Conservation (phyloP, 441 rosid species). For the Populus hybrid region DNA sequence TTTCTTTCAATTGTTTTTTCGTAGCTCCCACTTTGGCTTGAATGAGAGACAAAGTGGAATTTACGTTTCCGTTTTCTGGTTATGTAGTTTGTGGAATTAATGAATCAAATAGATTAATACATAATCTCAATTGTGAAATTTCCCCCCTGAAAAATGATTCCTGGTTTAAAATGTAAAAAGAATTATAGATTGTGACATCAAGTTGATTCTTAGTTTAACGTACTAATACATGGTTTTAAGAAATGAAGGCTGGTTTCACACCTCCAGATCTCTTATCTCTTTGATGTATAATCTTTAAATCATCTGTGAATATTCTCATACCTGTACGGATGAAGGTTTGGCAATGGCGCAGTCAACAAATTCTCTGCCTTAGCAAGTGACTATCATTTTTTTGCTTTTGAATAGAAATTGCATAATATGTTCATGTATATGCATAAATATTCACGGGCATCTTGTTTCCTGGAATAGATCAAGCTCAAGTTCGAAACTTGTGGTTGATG, state of each 20-base stretch:
- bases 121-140: neutral
- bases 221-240: neutral
- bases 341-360: no score
- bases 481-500: neutral
- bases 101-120: neutral
- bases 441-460: neutral
- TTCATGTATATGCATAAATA: neutral
- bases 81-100: neutral
- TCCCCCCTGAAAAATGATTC: neutral
- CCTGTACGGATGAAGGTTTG: no score
- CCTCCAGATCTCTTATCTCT: neutral
- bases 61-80: neutral
- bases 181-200: neutral
- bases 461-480: no score
- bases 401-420: neutral
- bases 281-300: neutral
- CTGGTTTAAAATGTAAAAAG: neutral
- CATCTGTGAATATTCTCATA: neutral
- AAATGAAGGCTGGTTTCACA: neutral
- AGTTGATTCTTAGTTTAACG: neutral
- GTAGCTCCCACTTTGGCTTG: neutral
- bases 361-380: no score
- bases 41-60: neutral
- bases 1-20: neutral
- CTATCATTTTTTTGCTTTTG: no score